phyloP scores from a whole-genome alignment of 108 stramenopile genomes.

The Cyclotella choctawhatcheeana region DNA sequence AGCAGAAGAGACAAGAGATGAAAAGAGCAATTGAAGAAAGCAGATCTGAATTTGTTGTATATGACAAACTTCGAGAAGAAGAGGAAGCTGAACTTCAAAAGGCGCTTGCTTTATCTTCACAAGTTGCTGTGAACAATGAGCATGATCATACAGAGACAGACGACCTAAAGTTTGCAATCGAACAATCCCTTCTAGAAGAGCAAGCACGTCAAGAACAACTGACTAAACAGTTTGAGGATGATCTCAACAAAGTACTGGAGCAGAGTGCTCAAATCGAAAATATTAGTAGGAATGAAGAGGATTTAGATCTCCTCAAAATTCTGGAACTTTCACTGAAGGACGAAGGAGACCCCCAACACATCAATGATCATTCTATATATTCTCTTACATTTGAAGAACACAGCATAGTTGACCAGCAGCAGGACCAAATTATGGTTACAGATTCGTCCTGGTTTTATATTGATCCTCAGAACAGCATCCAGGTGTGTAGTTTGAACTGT shows the following conservation, averaged over 20 bases:
- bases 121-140: conserved; percentile 1
- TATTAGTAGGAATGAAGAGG: neutral
- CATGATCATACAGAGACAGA: conserved; percentile 6
- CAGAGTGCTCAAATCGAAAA: conserved; percentile 10
- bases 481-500: neutral
- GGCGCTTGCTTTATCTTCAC: conserved; percentile 12
- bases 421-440: neutral
- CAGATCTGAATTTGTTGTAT: conserved; percentile 2
- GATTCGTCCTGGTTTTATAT: conserved; percentile 1
- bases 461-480: conserved; percentile 1
- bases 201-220: conserved; percentile 6
- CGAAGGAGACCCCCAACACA: conserved; percentile 3
- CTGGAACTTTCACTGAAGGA: neutral
- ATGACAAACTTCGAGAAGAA: neutral
- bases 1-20: conserved; percentile 14
- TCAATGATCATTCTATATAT: neutral
- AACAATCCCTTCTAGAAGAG: conserved; percentile 41
- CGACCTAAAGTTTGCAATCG: conserved; percentile 18
- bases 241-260: conserved; percentile 23
- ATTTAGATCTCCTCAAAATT: neutral
- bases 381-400: conserved; percentile 10
- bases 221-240: conserved; percentile 28
- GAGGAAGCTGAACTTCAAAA: conserved; percentile 14
- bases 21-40: conserved; percentile 35
- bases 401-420: neutral